A percentile compares a stretch with the other conserved stretches of the same genome.
Evolutionary conservation across 2,329 filamentous ascomycete species (phyloP).

Genomic region (Microcyclospora tardicrescens): DNA sequence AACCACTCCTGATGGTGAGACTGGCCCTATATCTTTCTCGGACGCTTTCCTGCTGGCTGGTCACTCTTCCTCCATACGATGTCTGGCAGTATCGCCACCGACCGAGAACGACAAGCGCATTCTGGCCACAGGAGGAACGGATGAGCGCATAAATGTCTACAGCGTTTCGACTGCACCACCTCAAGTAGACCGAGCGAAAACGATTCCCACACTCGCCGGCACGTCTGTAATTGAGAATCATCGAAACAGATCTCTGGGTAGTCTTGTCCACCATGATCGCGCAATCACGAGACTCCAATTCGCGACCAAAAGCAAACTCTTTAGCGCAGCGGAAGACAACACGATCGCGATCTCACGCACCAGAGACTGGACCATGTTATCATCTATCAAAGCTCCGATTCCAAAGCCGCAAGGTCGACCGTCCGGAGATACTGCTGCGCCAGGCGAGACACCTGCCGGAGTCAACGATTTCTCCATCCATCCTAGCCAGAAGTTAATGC

Average conservation of each 20-base stretch:
- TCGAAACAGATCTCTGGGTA: slow-evolving; percentile 77
- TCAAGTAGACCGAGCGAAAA: slow-evolving; percentile 45
- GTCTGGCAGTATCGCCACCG: slow-evolving; percentile 68
- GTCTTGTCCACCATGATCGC: slow-evolving; percentile 72
- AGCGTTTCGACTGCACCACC: slow-evolving; percentile 51
- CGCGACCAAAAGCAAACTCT: slow-evolving; percentile 72
- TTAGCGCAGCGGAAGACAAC: slow-evolving; percentile 82
- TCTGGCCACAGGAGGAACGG: slow-evolving; percentile 80
- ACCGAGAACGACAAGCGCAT: slow-evolving; percentile 58
- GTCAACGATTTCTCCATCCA: slow-evolving; percentile 94
- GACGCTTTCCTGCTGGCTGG: slow-evolving; percentile 95
- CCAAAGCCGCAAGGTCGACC: slow-evolving; percentile 69
- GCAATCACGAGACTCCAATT: slow-evolving; percentile 71
- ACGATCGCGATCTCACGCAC: slow-evolving; percentile 78
- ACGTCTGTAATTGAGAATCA: slow-evolving; percentile 71
- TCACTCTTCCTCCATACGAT: slow-evolving; percentile 79
- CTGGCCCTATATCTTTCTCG: slow-evolving; percentile 50
- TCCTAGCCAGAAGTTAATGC: slow-evolving; percentile 91
- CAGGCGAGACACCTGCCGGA: slow-evolving; percentile 69
- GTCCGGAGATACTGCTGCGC: slow-evolving; percentile 76
- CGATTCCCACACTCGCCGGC: slow-evolving; percentile 49
- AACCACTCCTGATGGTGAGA: slow-evolving; percentile 1
- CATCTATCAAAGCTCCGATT: slow-evolving; percentile 76
- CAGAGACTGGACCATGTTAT: slow-evolving; percentile 79
- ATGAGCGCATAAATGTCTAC: slow-evolving; percentile 93